Base-by-base conservation (phyloP, 1,284 basidiomycete species). In the Cutaneotrichosporon sp. region DNA sequence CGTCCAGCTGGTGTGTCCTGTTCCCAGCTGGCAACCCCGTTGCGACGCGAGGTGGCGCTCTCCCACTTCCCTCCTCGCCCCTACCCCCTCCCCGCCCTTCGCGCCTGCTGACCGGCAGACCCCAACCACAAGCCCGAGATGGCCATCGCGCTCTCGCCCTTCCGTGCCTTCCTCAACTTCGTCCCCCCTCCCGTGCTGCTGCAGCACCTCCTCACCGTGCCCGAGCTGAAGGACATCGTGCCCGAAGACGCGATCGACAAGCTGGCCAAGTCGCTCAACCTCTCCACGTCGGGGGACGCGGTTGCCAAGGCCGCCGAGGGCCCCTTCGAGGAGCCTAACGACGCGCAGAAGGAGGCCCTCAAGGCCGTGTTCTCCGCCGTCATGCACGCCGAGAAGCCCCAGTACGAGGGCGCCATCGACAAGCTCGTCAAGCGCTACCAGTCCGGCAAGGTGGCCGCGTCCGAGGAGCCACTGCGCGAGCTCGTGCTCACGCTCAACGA, bases 141-240 rank as follows among this genome's bases (percentile, higher is more conserved):
- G 92, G 94, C 95, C 13, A 86, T 99, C 55, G 97, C 97, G 1
- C 80, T 99, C 59, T 95, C 94, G 0, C 86, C 89, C 8, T 99
- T 99, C 82, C 84, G 84, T 42, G 97, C 92, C 0, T 85, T 99
- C 67, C 69, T 74, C 55, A 76, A 76, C 69, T 77, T 79, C 60
- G 67, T 75, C 20, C 74, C 69, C 3, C 73, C 82, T 0, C 82
- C 87, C 57, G 91, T 97, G 69, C 84, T 86, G 14, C 76, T 82
- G 7, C 86, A 87, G 77, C 63, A 79, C 71, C 83, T 99, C 60
- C 72, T 80, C 33, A 79, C 76, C 31, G 89, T 92, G 0, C 89
- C 90, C 50, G 95, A 99, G 76, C 84, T 99, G 57, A 82, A 85
- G 1, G 76, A 83, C 0, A 83, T 95, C 42, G 85, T 95, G 65